Conservation (phyloP, 306 rosid species). For the Medicago arabica region DNA sequence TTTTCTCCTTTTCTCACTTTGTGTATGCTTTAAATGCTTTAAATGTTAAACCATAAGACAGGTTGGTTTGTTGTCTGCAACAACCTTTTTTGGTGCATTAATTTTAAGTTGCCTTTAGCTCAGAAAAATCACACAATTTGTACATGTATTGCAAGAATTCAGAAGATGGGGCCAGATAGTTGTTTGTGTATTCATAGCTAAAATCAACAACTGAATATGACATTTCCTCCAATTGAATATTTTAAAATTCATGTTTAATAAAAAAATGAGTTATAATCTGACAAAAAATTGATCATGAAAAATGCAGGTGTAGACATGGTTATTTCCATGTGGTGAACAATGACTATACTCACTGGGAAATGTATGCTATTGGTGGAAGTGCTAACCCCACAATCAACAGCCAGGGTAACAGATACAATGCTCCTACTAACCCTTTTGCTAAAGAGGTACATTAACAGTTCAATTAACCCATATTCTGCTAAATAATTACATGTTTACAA, state of each 20-base stretch:
- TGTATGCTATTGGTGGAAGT: conserved; percentile 99
- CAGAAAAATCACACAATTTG: conserved; percentile 22
- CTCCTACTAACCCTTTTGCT: conserved; percentile 83
- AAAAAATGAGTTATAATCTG: conserved; percentile 23
- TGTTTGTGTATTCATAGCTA: conserved; percentile 10
- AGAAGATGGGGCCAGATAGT: conserved; percentile 23
- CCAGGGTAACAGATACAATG: conserved; percentile 96
- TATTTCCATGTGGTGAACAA: conserved; percentile 99
- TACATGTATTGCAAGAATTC: conserved; percentile 18
- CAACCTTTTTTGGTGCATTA: conserved; percentile 39
- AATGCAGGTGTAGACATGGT: conserved; percentile 93
- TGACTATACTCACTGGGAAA: conserved; percentile 99
- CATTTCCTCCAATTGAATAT: conserved; percentile 18
- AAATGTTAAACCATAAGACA: conserved; percentile 33
- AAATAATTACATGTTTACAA: conserved; percentile 7
- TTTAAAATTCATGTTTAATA: neutral
- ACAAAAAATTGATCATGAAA: conserved; percentile 32
- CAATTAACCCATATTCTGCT: neutral
- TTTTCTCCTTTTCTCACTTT: conserved; percentile 10
- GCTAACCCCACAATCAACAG: conserved; percentile 94
- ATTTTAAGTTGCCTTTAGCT: conserved; percentile 23
- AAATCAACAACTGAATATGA: conserved; percentile 36
- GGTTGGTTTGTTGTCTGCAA: conserved; percentile 34
- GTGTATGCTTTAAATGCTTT: conserved; percentile 28
- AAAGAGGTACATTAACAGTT: conserved; percentile 71